Evolutionary conservation across 192 early-diverging fungal species (phyloP), one percentile per base, ranked within the genome.

Genomic region (Dissophora ornata): DNA sequence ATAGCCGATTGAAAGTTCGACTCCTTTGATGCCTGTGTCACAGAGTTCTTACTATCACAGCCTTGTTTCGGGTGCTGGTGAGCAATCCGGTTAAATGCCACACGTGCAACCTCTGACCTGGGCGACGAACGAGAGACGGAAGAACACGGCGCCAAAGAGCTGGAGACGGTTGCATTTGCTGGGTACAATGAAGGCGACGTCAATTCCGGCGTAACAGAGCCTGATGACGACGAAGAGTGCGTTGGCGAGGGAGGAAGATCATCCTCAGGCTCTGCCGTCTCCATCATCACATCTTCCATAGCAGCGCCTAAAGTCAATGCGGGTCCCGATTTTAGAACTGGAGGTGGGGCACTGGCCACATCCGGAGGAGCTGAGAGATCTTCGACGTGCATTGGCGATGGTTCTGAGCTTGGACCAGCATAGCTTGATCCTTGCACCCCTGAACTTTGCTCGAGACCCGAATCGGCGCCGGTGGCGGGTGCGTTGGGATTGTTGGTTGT

Each of bases 181-280:
- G 56, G 45, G 30, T 32, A 40, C 13, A 47, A 19, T 7, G 29
- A 7, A 52, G 68, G 51, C 50, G 70, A 73, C 25, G 70, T 65
- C 48, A 63, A 73, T 64, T 57, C 61, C 30, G 70, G 61, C 45
- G 55, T 58, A 46, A 62, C 42, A 41, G 59, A 70, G 45, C 68
- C 59, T 32, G 46, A 53, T 11, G 57, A 53, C 22, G 51, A 47
- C 21, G 44, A 47, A 1, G 66, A 58, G 30, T 58, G 32, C 3
- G 44, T 40, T 19, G 68, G 68, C 13, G 68, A 70, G 22, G 29
- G 13, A 4, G 68, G 59, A 26, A 41, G 15, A 34, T 69, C 49
- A 8, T 36, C 56, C 18, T 60, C 58, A 42, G 68, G 58, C 2
- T 70, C 68, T n/a, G 29, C 59, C 15, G 59, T 42, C 15, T 60